Base-by-base conservation (phyloP, 306 rosid species). In the Albizia julibrissin region DNA sequence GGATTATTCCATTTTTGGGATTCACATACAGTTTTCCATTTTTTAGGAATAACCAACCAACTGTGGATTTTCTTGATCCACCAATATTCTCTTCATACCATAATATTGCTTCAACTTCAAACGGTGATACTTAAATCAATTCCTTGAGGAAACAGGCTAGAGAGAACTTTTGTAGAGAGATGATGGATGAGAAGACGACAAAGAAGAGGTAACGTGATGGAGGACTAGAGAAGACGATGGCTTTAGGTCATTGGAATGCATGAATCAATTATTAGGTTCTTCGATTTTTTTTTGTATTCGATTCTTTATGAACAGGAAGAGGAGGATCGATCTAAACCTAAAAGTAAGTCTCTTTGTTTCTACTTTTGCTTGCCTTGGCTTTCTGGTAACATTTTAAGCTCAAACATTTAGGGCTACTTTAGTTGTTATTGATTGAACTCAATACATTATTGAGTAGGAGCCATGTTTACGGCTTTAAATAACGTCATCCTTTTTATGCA, bases 251-350 rank as follows among this genome's bases (percentile, higher is more conserved):
- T 34, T 34, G 39, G 39, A 34, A 34, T 0, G 39, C 39, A 34
- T 34, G 39, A 3, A 34, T 5, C 6, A 4, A 6, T 34, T 34
- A 34, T 34, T 34, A 1, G 7, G 39, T 34, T 34, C 39, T 34
- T 34, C 39, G 7, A 34, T 34, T 5, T 34, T 34, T 5, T 34
- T 34, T 34, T 34, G 39, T 3, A 34, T 34, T 34, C 6, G 39
- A 34, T 34, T 34, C 39, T 18, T 80, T 79, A 75, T 79, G 58
- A 37, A 83, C 81, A 93, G 94, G 98, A 90, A 77, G 87, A 77
- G 19, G 98, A 89, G 67, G 77, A 81, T 42, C 67, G 81, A 88
- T 47, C 86, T n/a, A 92, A 85, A 84, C 87, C 97, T 49, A 96
- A 92, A 88, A 85, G 98, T 89, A 83, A 84, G 83, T 84, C 66